Percentiles rank a stretch among this genome's conserved stretches.
phyloP scores from a whole-genome alignment of 139 green algal genomes.

The Picochlorum sp. region DNA sequence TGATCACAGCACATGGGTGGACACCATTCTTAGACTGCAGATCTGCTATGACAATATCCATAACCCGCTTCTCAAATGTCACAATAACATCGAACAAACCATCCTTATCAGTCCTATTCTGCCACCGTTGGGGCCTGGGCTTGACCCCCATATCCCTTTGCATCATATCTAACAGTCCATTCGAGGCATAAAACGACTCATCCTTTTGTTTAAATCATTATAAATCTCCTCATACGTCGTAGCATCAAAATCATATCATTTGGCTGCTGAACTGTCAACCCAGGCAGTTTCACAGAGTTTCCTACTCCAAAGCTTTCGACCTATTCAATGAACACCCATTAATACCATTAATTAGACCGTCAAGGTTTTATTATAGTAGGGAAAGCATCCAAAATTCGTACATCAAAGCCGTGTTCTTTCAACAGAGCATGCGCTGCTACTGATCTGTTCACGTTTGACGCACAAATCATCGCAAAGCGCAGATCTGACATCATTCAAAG shows the following conservation, averaged over 20 bases:
- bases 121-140: slow-evolving; percentile 2
- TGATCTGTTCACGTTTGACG: slow-evolving; percentile 12
- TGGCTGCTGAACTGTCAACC: not conserved
- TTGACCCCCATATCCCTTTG: slow-evolving; percentile 4
- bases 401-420: slow-evolving; percentile 5
- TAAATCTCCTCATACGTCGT: slow-evolving; percentile 6
- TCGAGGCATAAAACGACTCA: not conserved
- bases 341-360: not conserved
- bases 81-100: not conserved
- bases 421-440: slow-evolving; percentile 9
- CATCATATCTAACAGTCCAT: slow-evolving; percentile 11
- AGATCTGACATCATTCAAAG: not conserved
- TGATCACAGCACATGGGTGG: slow-evolving; percentile 8
- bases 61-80: slow-evolving; percentile 3
- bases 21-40: not conserved
- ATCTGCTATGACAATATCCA: slow-evolving; percentile 10
- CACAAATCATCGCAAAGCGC: slow-evolving; percentile 9
- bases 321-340: not conserved
- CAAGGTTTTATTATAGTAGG: not conserved
- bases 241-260: slow-evolving; percentile 14
- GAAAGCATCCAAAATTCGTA: slow-evolving; percentile 1
- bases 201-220: slow-evolving; percentile 8
- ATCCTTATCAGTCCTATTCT: slow-evolving; percentile 3
- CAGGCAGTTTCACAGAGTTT: slow-evolving; percentile 14
- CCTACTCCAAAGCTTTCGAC: slow-evolving; percentile 10